phyloP scores from a whole-genome alignment of 1,139 yeast species.

The Yamadazyma siamensis region DNA sequence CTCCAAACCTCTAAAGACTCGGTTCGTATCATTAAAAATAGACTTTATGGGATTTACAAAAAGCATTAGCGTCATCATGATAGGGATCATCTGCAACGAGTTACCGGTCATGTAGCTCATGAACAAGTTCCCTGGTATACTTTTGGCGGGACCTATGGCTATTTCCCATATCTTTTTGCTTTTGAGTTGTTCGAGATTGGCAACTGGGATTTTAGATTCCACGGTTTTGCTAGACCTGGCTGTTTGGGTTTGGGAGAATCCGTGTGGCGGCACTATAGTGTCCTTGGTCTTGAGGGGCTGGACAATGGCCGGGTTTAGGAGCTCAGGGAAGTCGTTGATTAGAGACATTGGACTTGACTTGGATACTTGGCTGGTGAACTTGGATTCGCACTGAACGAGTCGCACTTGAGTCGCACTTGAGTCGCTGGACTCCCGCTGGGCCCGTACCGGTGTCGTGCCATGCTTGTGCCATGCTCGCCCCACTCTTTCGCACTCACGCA shows the following conservation, averaged over 20 bases:
- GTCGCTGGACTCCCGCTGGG: no score
- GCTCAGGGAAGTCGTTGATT: constrained; percentile 13
- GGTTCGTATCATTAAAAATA: constrained; percentile 52
- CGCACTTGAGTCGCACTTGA: no score
- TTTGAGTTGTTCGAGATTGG: constrained; percentile 32
- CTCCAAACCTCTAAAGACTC: constrained; percentile 36
- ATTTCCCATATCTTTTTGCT: constrained; percentile 80
- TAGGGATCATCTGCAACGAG: constrained; percentile 83
- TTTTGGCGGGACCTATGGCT: constrained; percentile 80
- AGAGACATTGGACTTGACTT: constrained; percentile 1
- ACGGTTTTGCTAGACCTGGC: constrained; percentile 2
- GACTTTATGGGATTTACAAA: constrained; percentile 77
- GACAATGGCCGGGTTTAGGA: constrained; percentile 14
- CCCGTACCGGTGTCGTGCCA: no score
- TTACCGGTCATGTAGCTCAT: constrained; percentile 96
- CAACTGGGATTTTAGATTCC: constrained; percentile 5
- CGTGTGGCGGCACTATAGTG: constrained; percentile 18
- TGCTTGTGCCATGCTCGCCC: no score
- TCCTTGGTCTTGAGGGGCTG: constrained; percentile 12
- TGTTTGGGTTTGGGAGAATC: constrained; percentile 10
- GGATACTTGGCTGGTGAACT: no score
- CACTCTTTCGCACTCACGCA: no score
- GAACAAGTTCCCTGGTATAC: constrained; percentile 80
- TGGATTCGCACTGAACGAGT: no score
- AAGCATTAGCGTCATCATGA: constrained; percentile 85